Evolutionary conservation across 352 stramenopile species (phyloP).

Genomic region (Thraustochytrium striatum): DNA sequence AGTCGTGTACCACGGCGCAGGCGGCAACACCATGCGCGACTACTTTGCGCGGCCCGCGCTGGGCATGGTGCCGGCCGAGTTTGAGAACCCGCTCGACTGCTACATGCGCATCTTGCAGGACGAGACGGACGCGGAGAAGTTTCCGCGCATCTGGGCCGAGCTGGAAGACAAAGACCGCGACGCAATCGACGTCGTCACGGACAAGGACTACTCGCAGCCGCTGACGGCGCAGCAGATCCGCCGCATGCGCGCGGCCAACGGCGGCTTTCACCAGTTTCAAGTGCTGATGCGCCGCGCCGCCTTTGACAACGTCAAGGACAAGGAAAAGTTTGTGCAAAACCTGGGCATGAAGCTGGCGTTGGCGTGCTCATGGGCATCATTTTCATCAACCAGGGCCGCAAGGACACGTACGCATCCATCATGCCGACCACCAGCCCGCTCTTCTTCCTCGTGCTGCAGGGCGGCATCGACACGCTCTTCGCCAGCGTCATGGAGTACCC

Average conservation of each 20-base stretch:
- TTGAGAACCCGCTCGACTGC: conserved; percentile 49
- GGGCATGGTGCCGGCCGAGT: not conserved
- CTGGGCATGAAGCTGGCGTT: conserved; percentile 47
- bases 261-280: conserved; percentile 14
- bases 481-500: conserved; percentile 42
- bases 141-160: conserved; percentile 1
- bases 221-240: conserved; percentile 10
- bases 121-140: not conserved
- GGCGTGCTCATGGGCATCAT: conserved; percentile 36
- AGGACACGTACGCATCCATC: not conserved
- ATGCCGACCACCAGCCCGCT: conserved; percentile 21
- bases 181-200: not conserved
- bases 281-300: not conserved
- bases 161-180: conserved; percentile 22
- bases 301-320: conserved; percentile 33
- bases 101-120: conserved; percentile 47
- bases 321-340: conserved; percentile 40
- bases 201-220: not conserved
- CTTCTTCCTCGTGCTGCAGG: conserved; percentile 40
- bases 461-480: conserved; percentile 35
- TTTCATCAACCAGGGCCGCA: conserved; percentile 40
- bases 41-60: conserved; percentile 34
- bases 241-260: conserved; percentile 4
- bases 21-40: not conserved
- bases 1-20: conserved; percentile 42